Evolutionary conservation across 2,329 filamentous ascomycete genomes (phyloP).

Genomic region (Magnaporthiopsis incrustans): DNA sequence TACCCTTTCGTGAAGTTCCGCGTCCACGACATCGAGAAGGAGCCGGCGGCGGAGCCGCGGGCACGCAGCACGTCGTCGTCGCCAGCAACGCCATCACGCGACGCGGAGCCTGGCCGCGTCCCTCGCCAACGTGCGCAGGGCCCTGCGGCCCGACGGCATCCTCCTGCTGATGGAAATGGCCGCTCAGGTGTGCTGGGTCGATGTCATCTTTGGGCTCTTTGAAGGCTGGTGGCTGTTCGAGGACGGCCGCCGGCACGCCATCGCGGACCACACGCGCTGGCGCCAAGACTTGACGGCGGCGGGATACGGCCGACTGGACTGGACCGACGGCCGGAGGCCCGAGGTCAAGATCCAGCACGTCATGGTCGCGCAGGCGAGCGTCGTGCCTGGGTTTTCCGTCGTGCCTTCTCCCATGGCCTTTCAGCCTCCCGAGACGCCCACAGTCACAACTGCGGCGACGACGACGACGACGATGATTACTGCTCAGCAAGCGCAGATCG

Average conservation of each 20-base stretch:
- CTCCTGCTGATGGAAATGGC: constrained; percentile 28
- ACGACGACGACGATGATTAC: too few species aligned
- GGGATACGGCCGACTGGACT: constrained; percentile 22
- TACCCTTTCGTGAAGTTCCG: constrained; percentile 21
- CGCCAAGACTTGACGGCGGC: constrained; percentile 15
- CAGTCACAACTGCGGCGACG: too few species aligned
- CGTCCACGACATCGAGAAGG: constrained; percentile 22
- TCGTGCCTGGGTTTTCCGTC: too few species aligned
- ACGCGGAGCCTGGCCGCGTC: constrained; percentile 18
- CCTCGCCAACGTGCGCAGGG: constrained; percentile 15
- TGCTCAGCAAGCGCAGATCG: too few species aligned
- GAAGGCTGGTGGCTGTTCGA: constrained; percentile 31
- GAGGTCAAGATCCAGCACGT: constrained; percentile 20
- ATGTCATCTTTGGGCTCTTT: constrained; percentile 27
- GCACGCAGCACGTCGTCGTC: constrained; percentile 23
- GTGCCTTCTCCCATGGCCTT: too few species aligned
- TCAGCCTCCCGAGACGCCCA: too few species aligned
- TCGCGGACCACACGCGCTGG: constrained; percentile 18
- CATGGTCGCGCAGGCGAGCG: constrained; percentile 17
- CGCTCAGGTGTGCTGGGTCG: constrained; percentile 19
- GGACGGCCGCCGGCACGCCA: constrained; percentile 20
- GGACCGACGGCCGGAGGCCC: constrained; percentile 19
- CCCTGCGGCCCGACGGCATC: constrained; percentile 24
- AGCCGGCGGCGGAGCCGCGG: constrained; percentile 15
- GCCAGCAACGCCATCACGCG: constrained; percentile 27